A percentile compares a stretch with the other conserved stretches of the same genome.
These are phyloP conservation scores for Iberis pinnata DNA, from an alignment of 345 rosid genomes.

Conservation along the genomic window DNA sequence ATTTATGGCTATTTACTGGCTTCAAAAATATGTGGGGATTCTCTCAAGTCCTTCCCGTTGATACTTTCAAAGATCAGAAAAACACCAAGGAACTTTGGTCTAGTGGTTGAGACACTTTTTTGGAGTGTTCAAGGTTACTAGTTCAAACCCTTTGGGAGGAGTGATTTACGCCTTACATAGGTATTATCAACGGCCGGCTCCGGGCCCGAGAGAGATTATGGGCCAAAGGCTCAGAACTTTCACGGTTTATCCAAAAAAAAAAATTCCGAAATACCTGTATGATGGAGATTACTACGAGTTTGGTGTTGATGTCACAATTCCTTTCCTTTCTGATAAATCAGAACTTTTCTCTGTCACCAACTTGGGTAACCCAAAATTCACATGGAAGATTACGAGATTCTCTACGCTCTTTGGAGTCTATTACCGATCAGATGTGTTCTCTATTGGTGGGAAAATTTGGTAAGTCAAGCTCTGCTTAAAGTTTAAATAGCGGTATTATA, in stretches of 20 bases:
- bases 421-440: background rate
- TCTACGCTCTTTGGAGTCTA: constrained; percentile 2
- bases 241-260: too few relatives aligned
- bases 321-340: background rate
- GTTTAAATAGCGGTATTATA: too few relatives aligned
- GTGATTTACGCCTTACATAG: too few relatives aligned
- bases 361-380: background rate
- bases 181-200: too few relatives aligned
- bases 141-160: too few relatives aligned
- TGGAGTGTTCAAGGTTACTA: too few relatives aligned
- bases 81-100: too few relatives aligned
- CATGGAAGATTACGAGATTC: constrained; percentile 3
- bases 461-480: constrained; percentile 2
- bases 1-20: background rate
- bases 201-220: too few relatives aligned
- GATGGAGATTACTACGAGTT: constrained; percentile 21
- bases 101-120: too few relatives aligned
- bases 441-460: constrained; percentile 11
- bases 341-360: constrained; percentile 12
- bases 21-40: background rate
- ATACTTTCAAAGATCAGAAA: background rate
- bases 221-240: too few relatives aligned
- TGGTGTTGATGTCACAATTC: constrained; percentile 17
- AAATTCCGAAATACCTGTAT: constrained; percentile 7
- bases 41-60: background rate